Evolutionary conservation across 345 rosid genomes (phyloP).

Genomic region (Euphorbia pulcherrima): DNA sequence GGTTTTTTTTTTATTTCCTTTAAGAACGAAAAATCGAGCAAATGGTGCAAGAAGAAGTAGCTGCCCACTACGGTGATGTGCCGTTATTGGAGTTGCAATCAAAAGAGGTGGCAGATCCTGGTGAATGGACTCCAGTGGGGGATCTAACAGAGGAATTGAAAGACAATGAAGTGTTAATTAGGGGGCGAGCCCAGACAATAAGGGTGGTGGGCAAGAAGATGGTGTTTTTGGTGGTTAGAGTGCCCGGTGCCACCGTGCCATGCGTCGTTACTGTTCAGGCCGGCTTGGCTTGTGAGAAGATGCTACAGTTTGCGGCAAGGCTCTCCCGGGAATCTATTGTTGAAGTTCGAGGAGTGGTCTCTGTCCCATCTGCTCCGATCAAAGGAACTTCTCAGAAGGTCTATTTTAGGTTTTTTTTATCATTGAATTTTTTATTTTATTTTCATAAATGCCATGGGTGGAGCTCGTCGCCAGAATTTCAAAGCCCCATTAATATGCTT

Average conservation of each 20-base stretch:
- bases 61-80: slow-evolving; percentile 58
- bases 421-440: too few species aligned
- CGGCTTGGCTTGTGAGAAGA: slow-evolving; percentile 47
- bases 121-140: slow-evolving; percentile 44
- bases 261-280: slow-evolving; percentile 52
- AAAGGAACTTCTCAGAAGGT: slow-evolving; percentile 28
- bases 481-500: too few species aligned
- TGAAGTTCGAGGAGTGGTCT: slow-evolving; percentile 28
- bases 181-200: slow-evolving; percentile 59
- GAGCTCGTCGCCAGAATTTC: too few species aligned
- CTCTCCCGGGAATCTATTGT: slow-evolving; percentile 66
- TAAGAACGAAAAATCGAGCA: too few species aligned
- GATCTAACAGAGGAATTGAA: slow-evolving; percentile 38
- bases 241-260: slow-evolving; percentile 65
- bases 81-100: slow-evolving; percentile 58
- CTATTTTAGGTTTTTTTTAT: too few species aligned
- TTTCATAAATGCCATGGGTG: too few species aligned
- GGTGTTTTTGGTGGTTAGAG: slow-evolving; percentile 62
- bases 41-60: slow-evolving; percentile 40
- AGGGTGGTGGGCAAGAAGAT: slow-evolving; percentile 50
- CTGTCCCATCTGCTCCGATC: slow-evolving; percentile 32
- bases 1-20: too few species aligned
- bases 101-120: slow-evolving; percentile 30
- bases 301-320: slow-evolving; percentile 54
- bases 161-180: slow-evolving; percentile 45